These are phyloP conservation scores for Balansia obtecta DNA, from an alignment of 2,329 filamentous ascomycete genomes.

Conservation along the genomic window DNA sequence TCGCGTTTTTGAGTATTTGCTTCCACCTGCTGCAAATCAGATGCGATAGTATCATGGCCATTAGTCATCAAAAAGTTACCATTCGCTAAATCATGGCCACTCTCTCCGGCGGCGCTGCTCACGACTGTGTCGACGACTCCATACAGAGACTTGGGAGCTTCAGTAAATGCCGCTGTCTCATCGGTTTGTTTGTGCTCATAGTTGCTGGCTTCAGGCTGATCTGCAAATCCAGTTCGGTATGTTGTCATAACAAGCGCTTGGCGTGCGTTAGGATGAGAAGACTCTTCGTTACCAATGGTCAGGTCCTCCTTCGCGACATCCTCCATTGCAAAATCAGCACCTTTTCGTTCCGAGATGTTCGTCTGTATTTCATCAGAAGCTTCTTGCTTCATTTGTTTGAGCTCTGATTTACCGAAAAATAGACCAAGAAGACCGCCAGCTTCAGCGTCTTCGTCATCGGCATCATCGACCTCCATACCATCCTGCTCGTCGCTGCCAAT, in stretches of 20 bases:
- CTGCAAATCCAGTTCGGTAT: no score
- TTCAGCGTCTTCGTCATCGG: conserved; percentile 33
- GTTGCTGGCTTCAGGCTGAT: background rate
- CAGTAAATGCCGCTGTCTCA: background rate
- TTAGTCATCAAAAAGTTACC: conserved; percentile 2
- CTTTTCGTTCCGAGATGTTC: conserved; percentile 9
- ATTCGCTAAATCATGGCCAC: background rate
- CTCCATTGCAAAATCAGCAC: conserved; percentile 11
- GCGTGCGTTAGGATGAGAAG: conserved; percentile 13
- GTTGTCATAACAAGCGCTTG: conserved; percentile 13
- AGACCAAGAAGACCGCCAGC: conserved; percentile 40
- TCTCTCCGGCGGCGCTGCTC: background rate
- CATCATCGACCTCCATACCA: conserved; percentile 23
- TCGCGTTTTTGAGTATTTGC: conserved; percentile 13
- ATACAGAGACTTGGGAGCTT: background rate
- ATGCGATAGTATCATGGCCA: background rate
- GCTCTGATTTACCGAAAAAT: conserved; percentile 46
- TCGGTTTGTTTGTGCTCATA: background rate
- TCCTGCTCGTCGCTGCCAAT: conserved; percentile 25
- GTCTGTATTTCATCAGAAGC: conserved; percentile 10
- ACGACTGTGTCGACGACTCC: background rate
- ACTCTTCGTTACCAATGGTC: background rate
- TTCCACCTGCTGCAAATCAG: background rate
- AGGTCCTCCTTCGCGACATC: background rate
- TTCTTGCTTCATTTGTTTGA: conserved; percentile 38